Evolutionary conservation across 345 rosid species (phyloP), one percentile per base, ranked within the genome.

Genomic region (Rhizophora apiculata): DNA sequence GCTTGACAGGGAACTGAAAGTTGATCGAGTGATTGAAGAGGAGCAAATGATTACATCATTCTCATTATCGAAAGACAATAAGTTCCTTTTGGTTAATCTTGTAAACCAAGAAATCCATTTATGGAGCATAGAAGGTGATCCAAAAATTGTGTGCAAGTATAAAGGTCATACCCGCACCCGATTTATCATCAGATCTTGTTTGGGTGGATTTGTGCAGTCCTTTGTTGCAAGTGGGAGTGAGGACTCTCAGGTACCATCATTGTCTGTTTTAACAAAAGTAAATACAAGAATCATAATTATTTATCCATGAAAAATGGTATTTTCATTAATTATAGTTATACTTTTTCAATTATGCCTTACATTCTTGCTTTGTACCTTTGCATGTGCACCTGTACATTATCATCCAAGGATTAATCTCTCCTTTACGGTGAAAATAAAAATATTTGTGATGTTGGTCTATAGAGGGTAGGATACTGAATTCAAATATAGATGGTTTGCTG

Each of bases 191-290:
- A 77, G 89, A 51, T 89, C 91, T 6, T 89, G 95, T 82, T 84
- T 89, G 78, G 95, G 95, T 74, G 92, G 95, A 51, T 79, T 78
- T 43, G 78, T 77, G 43, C 83, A 89, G 75, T 73, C 81, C 60
- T 86, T 89, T 73, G 76, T 89, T 43, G 90, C 89, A 55, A 85
- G 92, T 49, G 91, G 92, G 31, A 87, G 91, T 64, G 91, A 85
- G 78, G 89, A 87, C 54, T 89, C 95, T 30, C 88, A 76, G 94
- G 94, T 89, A 81, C 34, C 13, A 3, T 15, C 65, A 37, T 49
- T 63, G 22, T 2, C 36, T 20, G 15, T 48, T 8, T 39, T 65
- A 60, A 46, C 2, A 0, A 3, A 36, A 60, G 7, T 66, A 59
- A 34, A 67, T 46, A 46, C 15, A 18, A 9, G 46, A 39, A 39